A percentile compares a stretch with the other conserved stretches of the same genome.
Conservation (phyloP, 306 rosid genomes). For the Lupinus albus region DNA sequence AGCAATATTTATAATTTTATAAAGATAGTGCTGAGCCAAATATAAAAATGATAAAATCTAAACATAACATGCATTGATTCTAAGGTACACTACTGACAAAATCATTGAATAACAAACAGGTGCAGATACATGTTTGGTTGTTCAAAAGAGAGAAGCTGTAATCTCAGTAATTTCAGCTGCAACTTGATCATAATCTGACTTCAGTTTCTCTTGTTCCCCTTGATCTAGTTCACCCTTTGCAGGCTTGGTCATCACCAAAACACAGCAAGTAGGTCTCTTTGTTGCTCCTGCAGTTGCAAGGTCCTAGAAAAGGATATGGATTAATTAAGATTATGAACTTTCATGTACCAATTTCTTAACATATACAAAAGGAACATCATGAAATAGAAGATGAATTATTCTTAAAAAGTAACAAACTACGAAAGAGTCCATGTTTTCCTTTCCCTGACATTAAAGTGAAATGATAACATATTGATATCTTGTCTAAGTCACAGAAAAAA, state of each 20-base stretch:
- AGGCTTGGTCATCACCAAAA: conserved; percentile 81
- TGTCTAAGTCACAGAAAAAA: no score
- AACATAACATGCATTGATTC: conserved; percentile 19
- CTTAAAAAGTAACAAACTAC: background rate
- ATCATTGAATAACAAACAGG: conserved; percentile 15
- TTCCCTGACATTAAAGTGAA: no score
- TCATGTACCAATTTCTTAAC: background rate
- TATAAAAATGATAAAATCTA: conserved; percentile 22
- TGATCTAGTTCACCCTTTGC: conserved; percentile 68
- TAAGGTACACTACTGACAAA: conserved; percentile 21
- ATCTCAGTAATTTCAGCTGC: conserved; percentile 62
- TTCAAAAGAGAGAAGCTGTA: conserved; percentile 64
- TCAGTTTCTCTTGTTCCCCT: conserved; percentile 75
- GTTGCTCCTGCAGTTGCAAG: conserved; percentile 94
- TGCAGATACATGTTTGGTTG: conserved; percentile 27
- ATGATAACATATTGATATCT: no score
- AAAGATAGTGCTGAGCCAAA: background rate
- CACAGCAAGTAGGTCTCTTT: conserved; percentile 97
- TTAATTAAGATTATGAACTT: background rate
- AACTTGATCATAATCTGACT: conserved; percentile 71
- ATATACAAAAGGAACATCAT: background rate
- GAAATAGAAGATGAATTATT: background rate
- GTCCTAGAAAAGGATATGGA: conserved; percentile 53
- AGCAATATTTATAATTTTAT: conserved; percentile 4
- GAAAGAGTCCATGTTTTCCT: background rate